These are phyloP conservation scores for Myriosclerotinia scirpicola DNA, from an alignment of 2,329 filamentous ascomycete genomes.

Conservation along the genomic window DNA sequence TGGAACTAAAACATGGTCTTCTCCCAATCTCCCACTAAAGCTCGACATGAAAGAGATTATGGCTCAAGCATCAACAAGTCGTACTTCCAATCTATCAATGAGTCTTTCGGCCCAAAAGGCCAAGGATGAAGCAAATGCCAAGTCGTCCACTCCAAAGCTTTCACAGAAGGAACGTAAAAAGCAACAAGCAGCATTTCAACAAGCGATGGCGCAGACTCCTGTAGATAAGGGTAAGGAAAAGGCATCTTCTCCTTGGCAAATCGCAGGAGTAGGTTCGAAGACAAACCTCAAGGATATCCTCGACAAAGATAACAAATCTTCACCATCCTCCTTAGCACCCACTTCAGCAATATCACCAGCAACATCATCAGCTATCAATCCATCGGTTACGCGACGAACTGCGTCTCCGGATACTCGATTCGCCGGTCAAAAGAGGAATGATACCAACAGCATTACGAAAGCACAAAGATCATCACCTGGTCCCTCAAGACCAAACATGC, in stretches of 20 bases:
- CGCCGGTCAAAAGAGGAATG: conserved; percentile 51
- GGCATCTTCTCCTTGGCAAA: conserved; percentile 64
- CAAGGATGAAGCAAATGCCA: conserved; percentile 40
- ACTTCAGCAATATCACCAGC: conserved; percentile 28
- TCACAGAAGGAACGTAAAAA: conserved; percentile 93
- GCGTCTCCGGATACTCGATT: conserved; percentile 64
- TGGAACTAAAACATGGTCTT: conserved; percentile 38
- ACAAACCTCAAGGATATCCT: conserved; percentile 53
- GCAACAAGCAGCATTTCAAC: conserved; percentile 56
- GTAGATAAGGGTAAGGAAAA: conserved; percentile 45
- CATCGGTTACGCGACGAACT: conserved; percentile 48
- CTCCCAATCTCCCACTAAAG: conserved; percentile 37
- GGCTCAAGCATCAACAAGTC: conserved; percentile 58
- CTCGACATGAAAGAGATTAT: conserved; percentile 77
- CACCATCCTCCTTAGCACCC: conserved; percentile 36
- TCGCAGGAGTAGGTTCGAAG: conserved; percentile 50
- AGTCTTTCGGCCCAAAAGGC: conserved; percentile 53
- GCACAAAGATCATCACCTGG: conserved; percentile 23
- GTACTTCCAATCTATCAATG: conserved; percentile 53
- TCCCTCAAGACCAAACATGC: conserved; percentile 24
- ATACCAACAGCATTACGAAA: conserved; percentile 26
- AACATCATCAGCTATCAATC: conserved; percentile 33
- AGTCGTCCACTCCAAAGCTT: conserved; percentile 56
- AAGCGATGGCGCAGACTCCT: conserved; percentile 44
- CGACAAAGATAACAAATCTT: conserved; percentile 39